Evolutionary conservation across 768 basidiomycete genomes (phyloP), one percentile per base, ranked within the genome.

Genomic region (Mycena epipterygia): DNA sequence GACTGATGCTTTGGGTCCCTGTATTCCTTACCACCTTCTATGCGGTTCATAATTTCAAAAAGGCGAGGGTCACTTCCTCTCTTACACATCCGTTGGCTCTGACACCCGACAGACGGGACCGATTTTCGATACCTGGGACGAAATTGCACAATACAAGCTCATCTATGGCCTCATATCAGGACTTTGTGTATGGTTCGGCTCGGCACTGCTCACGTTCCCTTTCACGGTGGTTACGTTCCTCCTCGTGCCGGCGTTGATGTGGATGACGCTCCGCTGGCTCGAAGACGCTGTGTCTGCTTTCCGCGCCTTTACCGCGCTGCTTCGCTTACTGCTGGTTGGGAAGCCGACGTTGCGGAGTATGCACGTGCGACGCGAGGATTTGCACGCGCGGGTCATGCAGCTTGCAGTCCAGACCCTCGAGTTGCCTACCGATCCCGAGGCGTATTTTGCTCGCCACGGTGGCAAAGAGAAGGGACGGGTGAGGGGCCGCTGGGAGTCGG

Each of bases 141-240:
- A 96, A 78, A 94, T 96, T 71, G 93, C 95, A 14, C 93, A 96
- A 77, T 93, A 94, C 80, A 96, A 95, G 78, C 90, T 96, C 61
- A 89, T 92, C 25, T 95, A 94, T 74, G 95, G 95, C 13, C 86
- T 96, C 37, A 75, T 90, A 12, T 91, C 94, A 0, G 94, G 94
- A 1, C 68, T 93, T 5, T 81, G 86, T 60, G 93, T 95, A 33
- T 95, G 93, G 89, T 61, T 85, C 37, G 68, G 78, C 21, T 80
- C 87, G 16, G 81, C 90, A 32, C 39, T 90, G 39, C 39, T 91
- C 46, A 94, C 93, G 0, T 84, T 93, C 74, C 93, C 90, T 3
- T 79, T 93, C 71, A 85, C 89, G 11, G 76, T 79, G 13, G 76
- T 94, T 63, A 92, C 92, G 5, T 75, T 86, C 30, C 76, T 91